Conservation (phyloP, 495 filamentous ascomycete genomes). For the Wilcoxina mikolae region DNA sequence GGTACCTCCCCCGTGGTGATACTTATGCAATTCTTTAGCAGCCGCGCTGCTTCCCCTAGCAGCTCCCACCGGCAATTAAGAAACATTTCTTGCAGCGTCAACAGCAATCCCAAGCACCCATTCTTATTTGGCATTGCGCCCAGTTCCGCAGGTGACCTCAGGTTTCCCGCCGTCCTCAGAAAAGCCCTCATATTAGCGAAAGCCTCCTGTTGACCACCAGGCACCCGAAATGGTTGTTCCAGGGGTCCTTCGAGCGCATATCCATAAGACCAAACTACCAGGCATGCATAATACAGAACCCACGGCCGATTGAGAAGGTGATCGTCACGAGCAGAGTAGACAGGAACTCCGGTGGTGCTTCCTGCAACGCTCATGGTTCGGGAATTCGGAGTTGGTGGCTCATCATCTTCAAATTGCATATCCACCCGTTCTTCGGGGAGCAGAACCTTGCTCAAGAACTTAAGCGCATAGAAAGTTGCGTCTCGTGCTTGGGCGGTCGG, state of each 20-base stretch:
- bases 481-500: conserved; percentile 82
- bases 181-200: conserved; percentile 66
- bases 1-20: conserved; percentile 28
- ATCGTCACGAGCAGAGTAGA: conserved; percentile 77
- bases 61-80: conserved; percentile 78
- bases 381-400: conserved; percentile 28
- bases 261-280: conserved; percentile 92
- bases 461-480: conserved; percentile 83
- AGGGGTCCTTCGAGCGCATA: conserved; percentile 78
- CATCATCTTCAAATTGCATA: conserved; percentile 25
- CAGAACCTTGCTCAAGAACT: conserved; percentile 69
- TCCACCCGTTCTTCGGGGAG: conserved; percentile 35
- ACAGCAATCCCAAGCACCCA: conserved; percentile 63
- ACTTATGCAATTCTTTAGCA: conserved; percentile 66
- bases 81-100: conserved; percentile 72
- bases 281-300: conserved; percentile 87
- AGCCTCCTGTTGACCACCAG: conserved; percentile 47
- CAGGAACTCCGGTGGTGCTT: conserved; percentile 22
- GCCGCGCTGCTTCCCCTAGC: conserved; percentile 64
- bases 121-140: conserved; percentile 62
- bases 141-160: conserved; percentile 69
- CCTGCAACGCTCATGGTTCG: conserved; percentile 17
- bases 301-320: conserved; percentile 83
- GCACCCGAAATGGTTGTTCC: conserved; percentile 36
- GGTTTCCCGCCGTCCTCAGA: conserved; percentile 54